Base-by-base conservation (phyloP, 179 eudicot genomes). In the Pouteria campechiana region DNA sequence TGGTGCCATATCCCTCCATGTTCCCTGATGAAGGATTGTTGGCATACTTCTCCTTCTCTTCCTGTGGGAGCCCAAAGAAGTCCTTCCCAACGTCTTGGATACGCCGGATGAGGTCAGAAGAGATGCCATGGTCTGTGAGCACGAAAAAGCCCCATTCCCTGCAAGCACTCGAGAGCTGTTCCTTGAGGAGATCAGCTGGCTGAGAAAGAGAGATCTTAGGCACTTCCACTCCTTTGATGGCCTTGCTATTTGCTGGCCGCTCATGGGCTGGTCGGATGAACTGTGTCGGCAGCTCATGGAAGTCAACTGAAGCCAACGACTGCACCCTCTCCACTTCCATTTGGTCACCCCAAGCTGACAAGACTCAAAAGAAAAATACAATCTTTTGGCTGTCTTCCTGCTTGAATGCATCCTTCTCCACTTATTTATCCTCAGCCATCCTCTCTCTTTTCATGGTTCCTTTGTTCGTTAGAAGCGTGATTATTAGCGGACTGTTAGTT, bases 1-100 rank as follows among this genome's bases (percentile, higher is more conserved):
- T 71, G 2, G 78, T 71, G 2, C 81, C 81, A 37, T 75, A 75
- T 8, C 81, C 81, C 50, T 71, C 81, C 25, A 64, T 45, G 4
- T 37, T 41, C 1, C 63, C 71, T 7, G 41, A 58, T 0, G 59
- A 19, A 28, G 67, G 75, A 25, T 71, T 69, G 42, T 72, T 75
- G 5, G 82, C 74, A 30, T 63, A 54, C 38, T 38, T 68, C 54
- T 75, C 82, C 48, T 72, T 75, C 31, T 56, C 72, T 35, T 75
- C 34, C 15, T 57, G 72, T 0, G 75, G 57, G 9, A 60, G 60
- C 11, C 37, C 52, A 36, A 75, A 71, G 55, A 75, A 72, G 41
- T 50, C 69, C 34, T 45, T 29, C 0, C 78, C 75, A 1, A 47
- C 82, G 46, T 64, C 65, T 15, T 54, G 57, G 1, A 75, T 34